Evolutionary conservation across 2,329 filamentous ascomycete species (phyloP), one percentile per base, ranked within the genome.

Genomic region (Fusarium liriodendri): DNA sequence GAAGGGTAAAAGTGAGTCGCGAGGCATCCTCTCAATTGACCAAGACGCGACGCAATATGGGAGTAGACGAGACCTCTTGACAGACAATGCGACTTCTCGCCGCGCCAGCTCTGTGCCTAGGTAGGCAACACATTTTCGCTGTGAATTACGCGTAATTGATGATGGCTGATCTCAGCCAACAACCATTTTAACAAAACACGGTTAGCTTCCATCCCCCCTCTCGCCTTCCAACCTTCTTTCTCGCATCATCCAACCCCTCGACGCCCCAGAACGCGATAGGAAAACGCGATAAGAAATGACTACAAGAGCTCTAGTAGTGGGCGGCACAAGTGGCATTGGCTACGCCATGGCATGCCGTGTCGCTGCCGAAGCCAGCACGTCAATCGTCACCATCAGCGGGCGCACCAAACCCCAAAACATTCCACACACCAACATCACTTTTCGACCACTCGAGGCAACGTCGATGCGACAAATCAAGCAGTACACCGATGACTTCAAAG

Each of bases 271-370:
- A 14, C 20, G 11, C 13, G 38, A 14, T 22, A 6, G 6, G 33
- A 13, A 27, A 20, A 32, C 20, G 11, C 13, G 38, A 14, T 22
- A 7, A 8, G 37, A 13, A 27, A 77, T 77, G 76, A 66, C 70
- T 13, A 72, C 71, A 40, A 73, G 75, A 73, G 81, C 81, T 47
- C 72, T 83, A 9, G 78, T 83, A 10, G 77, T 83, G 1, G 82
- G 82, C 59, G 82, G 82, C 20, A 83, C 82, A 58, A 74, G 77
- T 62, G 80, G 81, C 65, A 79, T 83, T 6, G 82, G 81, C 67
- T 81, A 82, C 65, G 83, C 78, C 59, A 82, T 83, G 54, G 82
- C 82, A 66, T 79, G 78, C 68, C 81, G 79, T 38, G 33, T 83
- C 55, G 82, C 82, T 4, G 73, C 77, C 37, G 75, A 72, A 5